A percentile compares a stretch with the other conserved stretches of the same genome.
Conservation (phyloP, 1,284 basidiomycete genomes). For the Apiotrichum sp. region DNA sequence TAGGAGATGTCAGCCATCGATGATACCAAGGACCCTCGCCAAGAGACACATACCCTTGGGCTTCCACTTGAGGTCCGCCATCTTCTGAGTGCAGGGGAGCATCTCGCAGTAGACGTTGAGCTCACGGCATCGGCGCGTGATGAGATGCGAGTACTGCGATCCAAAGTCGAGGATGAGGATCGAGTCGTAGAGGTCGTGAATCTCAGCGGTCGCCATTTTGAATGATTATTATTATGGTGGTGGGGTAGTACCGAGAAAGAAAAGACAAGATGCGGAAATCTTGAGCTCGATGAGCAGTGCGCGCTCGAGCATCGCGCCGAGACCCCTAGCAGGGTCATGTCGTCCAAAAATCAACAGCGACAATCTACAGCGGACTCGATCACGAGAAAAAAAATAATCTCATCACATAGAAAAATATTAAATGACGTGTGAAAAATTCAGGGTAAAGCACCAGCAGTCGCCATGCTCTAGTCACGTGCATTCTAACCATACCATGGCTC, state of each 20-base stretch:
- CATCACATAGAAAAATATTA: no score
- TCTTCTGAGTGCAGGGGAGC: constrained; percentile 91
- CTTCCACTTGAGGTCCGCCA: constrained; percentile 84
- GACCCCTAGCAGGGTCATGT: no score
- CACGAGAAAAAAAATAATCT: no score
- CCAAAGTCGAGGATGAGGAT: constrained; percentile 97
- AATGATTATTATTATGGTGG: constrained; percentile 1
- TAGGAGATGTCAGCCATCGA: neutral
- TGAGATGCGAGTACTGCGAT: constrained; percentile 97
- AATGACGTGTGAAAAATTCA: neutral
- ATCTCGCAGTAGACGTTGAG: constrained; percentile 95
- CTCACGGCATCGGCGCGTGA: constrained; percentile 96
- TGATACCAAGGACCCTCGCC: no score
- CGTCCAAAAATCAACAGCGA: no score
- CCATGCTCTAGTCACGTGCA: no score
- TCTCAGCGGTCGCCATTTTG: constrained; percentile 49
- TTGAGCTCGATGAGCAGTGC: no score
- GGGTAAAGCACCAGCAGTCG: no score
- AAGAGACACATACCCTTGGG: constrained; percentile 67
- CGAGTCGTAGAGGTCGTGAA: constrained; percentile 94
- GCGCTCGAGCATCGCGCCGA: no score
- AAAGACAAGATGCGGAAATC: neutral
- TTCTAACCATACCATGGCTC: no score
- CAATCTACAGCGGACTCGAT: no score
- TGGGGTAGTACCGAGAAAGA: neutral